Percentiles rank a stretch among this genome's conserved stretches.
Evolutionary conservation across 495 filamentous ascomycete genomes (phyloP).

Genomic region (Penicillium waksmanii): DNA sequence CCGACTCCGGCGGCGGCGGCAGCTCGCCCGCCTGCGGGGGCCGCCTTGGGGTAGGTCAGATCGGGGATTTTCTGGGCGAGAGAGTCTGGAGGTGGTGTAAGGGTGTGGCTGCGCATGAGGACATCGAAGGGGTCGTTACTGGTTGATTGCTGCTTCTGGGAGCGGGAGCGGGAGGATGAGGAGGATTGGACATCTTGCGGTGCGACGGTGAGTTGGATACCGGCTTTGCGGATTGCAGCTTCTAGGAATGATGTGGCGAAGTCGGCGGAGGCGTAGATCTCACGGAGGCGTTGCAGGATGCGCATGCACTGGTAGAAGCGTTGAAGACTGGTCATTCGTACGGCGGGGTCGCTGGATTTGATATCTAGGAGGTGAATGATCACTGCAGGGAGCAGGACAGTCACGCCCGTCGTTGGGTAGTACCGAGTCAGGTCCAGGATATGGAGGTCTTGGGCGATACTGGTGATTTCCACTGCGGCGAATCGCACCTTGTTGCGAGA

Average conservation of each 20-base stretch:
- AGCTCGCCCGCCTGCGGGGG: constrained; percentile 22
- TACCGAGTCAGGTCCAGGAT: constrained; percentile 69
- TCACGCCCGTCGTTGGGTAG: constrained; percentile 86
- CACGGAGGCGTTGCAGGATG: constrained; percentile 76
- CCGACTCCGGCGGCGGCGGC: constrained; percentile 11
- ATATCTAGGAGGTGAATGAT: constrained; percentile 91
- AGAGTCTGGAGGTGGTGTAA: constrained; percentile 51
- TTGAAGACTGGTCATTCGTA: constrained; percentile 67
- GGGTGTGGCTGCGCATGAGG: constrained; percentile 34
- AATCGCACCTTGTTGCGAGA: constrained; percentile 78
- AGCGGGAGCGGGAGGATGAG: constrained; percentile 10
- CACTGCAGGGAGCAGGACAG: constrained; percentile 84
- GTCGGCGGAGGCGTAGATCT: constrained; percentile 85
- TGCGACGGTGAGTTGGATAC: constrained; percentile 58
- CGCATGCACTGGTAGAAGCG: constrained; percentile 87
- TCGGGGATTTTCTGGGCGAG: constrained; percentile 49
- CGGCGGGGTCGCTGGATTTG: constrained; percentile 71
- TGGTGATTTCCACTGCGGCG: constrained; percentile 78
- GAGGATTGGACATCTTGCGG: constrained; percentile 42
- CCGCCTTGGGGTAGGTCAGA: constrained; percentile 43
- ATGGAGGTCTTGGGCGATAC: constrained; percentile 74
- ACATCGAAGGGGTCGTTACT: constrained; percentile 27
- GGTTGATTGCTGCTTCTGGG: constrained; percentile 11
- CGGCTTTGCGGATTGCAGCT: constrained; percentile 79
- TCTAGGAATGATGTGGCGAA: constrained; percentile 85